A percentile compares a stretch with the other conserved stretches of the same genome.
Conservation (phyloP, 176 grass and related monocot species). For the Rhynchospora tenuis region DNA sequence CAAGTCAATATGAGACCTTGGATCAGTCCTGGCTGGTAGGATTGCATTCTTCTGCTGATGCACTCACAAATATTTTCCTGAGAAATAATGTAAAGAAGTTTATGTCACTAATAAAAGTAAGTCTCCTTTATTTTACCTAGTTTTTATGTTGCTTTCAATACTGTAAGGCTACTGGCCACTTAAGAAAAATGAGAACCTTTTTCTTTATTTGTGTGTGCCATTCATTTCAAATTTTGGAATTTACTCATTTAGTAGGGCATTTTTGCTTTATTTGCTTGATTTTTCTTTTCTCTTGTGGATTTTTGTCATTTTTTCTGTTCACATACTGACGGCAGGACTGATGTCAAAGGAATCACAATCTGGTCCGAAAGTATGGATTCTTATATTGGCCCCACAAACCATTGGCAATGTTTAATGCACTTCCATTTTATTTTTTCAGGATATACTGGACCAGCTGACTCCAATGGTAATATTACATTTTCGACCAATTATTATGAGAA, state of each 20-base stretch:
- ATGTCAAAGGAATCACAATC: neutral
- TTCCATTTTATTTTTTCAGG: neutral
- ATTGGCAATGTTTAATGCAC: neutral
- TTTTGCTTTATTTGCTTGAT: neutral
- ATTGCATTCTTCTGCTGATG: constrained; percentile 3
- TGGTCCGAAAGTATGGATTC: neutral
- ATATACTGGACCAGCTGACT: constrained; percentile 17
- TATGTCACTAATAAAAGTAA: constrained; percentile 19
- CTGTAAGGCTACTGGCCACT: neutral
- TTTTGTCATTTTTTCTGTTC: neutral
- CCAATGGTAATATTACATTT: constrained; percentile 11
- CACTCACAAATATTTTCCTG: constrained; percentile 9
- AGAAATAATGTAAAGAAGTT: constrained; percentile 23
- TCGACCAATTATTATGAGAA: constrained; percentile 23
- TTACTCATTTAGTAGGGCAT: neutral
- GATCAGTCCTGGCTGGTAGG: neutral
- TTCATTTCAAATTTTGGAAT: neutral
- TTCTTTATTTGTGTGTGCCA: neutral
- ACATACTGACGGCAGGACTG: neutral
- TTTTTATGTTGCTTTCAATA: neutral
- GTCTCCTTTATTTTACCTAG: neutral
- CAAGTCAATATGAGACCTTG: neutral
- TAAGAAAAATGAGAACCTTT: neutral
- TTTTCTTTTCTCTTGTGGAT: neutral
- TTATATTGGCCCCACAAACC: neutral